Conservation (phyloP, 805 yeast species). For the Schizosaccharomyces japonicus region DNA sequence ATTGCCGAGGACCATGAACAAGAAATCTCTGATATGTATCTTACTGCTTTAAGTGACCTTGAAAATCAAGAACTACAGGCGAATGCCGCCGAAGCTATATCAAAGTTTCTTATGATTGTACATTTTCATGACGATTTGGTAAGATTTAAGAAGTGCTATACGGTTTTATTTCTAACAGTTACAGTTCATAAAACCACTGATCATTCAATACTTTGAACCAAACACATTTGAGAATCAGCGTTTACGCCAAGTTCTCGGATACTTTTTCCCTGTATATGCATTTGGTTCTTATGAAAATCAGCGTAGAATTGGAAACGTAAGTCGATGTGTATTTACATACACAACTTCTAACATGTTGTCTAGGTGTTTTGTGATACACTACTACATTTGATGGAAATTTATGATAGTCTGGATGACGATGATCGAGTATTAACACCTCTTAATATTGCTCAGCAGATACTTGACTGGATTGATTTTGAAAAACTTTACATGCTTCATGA, state of each 20-base stretch:
- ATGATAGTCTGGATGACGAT: slow-evolving; percentile 18
- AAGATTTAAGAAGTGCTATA: neutral
- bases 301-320: slow-evolving; percentile 22
- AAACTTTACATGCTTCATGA: neutral
- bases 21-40: slow-evolving; percentile 16
- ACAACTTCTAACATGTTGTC: slow-evolving; percentile 36
- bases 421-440: slow-evolving; percentile 21
- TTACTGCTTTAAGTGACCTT: neutral
- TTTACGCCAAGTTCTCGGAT: slow-evolving; percentile 55
- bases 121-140: slow-evolving; percentile 29
- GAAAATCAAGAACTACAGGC: slow-evolving; percentile 42
- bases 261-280: slow-evolving; percentile 60
- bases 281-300: neutral
- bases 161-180: slow-evolving; percentile 15
- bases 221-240: slow-evolving; percentile 35
- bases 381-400: slow-evolving; percentile 18
- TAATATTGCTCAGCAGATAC: slow-evolving; percentile 40
- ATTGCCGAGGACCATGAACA: slow-evolving; percentile 38
- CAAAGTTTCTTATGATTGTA: slow-evolving; percentile 47
- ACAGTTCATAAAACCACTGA: slow-evolving; percentile 24
- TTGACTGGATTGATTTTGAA: slow-evolving; percentile 65
- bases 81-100: slow-evolving; percentile 62
- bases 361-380: slow-evolving; percentile 21
- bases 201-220: slow-evolving; percentile 57
- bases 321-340: slow-evolving; percentile 52